phyloP scores from a whole-genome alignment of 805 yeast genomes.

The Candida ponderosae region DNA sequence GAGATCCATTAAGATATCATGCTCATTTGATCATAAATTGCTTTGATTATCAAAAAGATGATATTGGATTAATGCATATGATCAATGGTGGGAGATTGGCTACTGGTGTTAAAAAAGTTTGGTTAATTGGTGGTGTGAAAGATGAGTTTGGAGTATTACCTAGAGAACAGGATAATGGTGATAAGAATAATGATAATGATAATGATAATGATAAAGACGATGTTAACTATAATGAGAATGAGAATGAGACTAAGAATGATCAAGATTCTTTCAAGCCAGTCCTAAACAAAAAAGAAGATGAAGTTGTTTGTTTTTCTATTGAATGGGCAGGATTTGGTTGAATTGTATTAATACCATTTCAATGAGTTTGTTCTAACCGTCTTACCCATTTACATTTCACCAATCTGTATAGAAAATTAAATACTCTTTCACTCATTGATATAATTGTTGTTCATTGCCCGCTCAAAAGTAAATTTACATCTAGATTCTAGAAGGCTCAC shows the following conservation, averaged over 20 bases:
- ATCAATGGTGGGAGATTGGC: slow-evolving; percentile 88
- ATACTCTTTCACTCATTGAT: no score
- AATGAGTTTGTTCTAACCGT: not conserved
- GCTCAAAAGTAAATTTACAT: no score
- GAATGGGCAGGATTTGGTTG: slow-evolving; percentile 98
- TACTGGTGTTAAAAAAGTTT: slow-evolving; percentile 83
- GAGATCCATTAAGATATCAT: slow-evolving; percentile 87
- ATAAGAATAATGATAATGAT: slow-evolving; percentile 7
- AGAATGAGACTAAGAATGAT: no score
- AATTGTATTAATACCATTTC: not conserved
- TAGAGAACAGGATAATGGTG: no score
- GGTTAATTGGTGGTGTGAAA: slow-evolving; percentile 47
- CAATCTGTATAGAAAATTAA: no score
- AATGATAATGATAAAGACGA: slow-evolving; percentile 11
- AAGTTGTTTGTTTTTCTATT: slow-evolving; percentile 51
- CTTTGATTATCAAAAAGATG: slow-evolving; percentile 33
- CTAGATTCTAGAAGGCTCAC: no score
- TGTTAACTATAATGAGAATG: slow-evolving; percentile 1
- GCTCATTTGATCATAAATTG: slow-evolving; percentile 72
- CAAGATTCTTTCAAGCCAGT: no score
- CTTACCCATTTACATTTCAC: not conserved
- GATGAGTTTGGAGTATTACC: no score
- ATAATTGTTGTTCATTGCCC: no score
- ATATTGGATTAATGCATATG: slow-evolving; percentile 48
- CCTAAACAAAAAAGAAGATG: slow-evolving; percentile 11